Evolutionary conservation across 2,329 filamentous ascomycete species (phyloP), one percentile per base, ranked within the genome.

Genomic region (Fusarium circinatum): DNA sequence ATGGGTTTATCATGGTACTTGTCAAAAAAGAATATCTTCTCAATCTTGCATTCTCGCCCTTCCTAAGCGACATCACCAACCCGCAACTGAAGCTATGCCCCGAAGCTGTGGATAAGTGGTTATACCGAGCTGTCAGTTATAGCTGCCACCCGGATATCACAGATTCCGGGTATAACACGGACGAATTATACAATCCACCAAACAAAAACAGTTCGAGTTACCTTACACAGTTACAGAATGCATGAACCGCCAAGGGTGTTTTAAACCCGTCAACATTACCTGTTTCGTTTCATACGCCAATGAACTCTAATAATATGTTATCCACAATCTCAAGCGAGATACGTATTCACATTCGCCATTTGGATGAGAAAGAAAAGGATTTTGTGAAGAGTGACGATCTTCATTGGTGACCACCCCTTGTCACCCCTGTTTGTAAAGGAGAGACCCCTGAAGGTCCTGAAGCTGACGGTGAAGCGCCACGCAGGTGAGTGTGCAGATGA

Each of bases 231-330:
- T 11, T 47, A 24, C 36, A 56, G 17, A 52, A 45, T 66, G 65
- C 60, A 73, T 73, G 60, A 70, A 73, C 66, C 12, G 41, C 6
- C 47, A 54, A 48, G 47, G 48, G 34, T 65, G 34, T 36, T 44
- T 66, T 48, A 68, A 52, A 54, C 39, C 54, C 63, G 48, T 22
- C 41, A 15, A 34, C 49, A 58, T 64, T 55, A 34, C 67, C 48
- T 74, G 70, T 74, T 73, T 73, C 66, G 71, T 73, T 73, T 73
- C 70, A 73, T 44, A 38, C 36, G 20, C 44, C 41, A 36, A 68
- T 66, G 44, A 55, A 41, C 51, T 58, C 30, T 32, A 52, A 69
- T 28, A 60, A 42, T 42, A 24, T 22, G 38, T 36, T 20, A 39
- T 45, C 54, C 47, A 68, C 34, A 36, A 26, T 5, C 1, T 20